Base-by-base conservation (phyloP, 768 basidiomycete genomes). In the Suillus weaverae region DNA sequence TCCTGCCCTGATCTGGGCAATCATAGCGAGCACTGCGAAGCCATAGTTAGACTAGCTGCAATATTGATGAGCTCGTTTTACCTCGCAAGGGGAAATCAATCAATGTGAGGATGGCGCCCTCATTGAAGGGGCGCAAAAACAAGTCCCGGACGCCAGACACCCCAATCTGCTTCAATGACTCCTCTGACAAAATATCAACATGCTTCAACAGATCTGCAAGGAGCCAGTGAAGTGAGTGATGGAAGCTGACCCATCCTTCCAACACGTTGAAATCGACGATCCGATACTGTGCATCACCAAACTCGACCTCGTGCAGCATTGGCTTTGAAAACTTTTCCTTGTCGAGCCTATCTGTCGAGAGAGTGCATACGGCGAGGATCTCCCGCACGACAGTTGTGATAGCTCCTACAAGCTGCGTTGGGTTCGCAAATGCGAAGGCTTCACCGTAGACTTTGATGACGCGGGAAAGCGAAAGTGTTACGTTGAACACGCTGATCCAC, bases 401-500 rank as follows among this genome's bases (percentile, higher is more conserved):
- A 14, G 91, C 90, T 5, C 78, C 74, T 41, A 89, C 79, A 20
- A 95, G 82, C 67, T 91, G 85, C 3, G 83, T 79, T 0, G 84
- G 76, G 0, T 81, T 82, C 1, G 86, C 82, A 57, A 80, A 80
- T n/a, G 83, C 77, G 72, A 90, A 97, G 0, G 92, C 90, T 69
- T 92, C 92, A 7, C 95, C 96, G 66, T 94, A 93, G 1, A 90
- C 89, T 72, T 94, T 92, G 80, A 94, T 92, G 46, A 94, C 87
- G 51, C 94, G 88, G 7, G 92, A 91, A 32, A 99, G 79, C 39
- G 94, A 95, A 11, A 97, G 85, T 7, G 95, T 95, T 30, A 98
- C 91, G 69, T 96, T 95, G 78, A 99, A 99, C 16, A 97, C 94
- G 70, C 90, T 92, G 67, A 97, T 94, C 97, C 96, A 97, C 22